Evolutionary conservation across 257 asterid species (phyloP).

Genomic region (Fraxinus excelsior): DNA sequence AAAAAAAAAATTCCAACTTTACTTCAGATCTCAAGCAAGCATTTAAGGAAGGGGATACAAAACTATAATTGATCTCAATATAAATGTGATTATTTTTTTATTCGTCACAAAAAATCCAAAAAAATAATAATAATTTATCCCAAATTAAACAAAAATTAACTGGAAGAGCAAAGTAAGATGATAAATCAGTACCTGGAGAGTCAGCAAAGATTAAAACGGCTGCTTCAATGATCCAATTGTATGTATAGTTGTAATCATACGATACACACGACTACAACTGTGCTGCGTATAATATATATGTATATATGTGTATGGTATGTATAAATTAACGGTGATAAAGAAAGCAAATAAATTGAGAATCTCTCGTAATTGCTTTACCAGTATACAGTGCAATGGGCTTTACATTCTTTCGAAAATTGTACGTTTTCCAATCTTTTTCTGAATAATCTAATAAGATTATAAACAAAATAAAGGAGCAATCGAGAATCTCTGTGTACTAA

Average conservation of each 20-base stretch:
- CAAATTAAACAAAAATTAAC: neutral
- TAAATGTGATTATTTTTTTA: neutral
- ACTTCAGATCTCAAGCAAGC: slow-evolving; percentile 29
- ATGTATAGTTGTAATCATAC: slow-evolving; percentile 26
- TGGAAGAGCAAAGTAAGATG: neutral
- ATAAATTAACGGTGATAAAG: slow-evolving; percentile 24
- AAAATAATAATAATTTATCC: slow-evolving; percentile 9
- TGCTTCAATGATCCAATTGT: slow-evolving; percentile 20
- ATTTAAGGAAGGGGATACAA: slow-evolving; percentile 2
- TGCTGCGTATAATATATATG: slow-evolving; percentile 23
- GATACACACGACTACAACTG: slow-evolving; percentile 28
- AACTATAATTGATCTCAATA: neutral
- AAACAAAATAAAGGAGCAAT: neutral
- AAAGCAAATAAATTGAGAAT: slow-evolving; percentile 33
- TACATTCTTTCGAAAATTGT: neutral
- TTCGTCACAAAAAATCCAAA: slow-evolving; percentile 1
- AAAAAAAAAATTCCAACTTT: neutral
- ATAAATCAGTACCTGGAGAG: slow-evolving; percentile 37
- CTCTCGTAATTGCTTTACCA: slow-evolving; percentile 31
- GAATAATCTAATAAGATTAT: neutral
- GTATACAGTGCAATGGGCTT: slow-evolving; percentile 23
- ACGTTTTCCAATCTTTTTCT: neutral
- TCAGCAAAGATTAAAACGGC: slow-evolving; percentile 31
- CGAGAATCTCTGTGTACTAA: neutral
- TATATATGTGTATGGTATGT: slow-evolving; percentile 30